Base-by-base conservation (phyloP, 148 eudicot genomes). In the Limonium bicolor region DNA sequence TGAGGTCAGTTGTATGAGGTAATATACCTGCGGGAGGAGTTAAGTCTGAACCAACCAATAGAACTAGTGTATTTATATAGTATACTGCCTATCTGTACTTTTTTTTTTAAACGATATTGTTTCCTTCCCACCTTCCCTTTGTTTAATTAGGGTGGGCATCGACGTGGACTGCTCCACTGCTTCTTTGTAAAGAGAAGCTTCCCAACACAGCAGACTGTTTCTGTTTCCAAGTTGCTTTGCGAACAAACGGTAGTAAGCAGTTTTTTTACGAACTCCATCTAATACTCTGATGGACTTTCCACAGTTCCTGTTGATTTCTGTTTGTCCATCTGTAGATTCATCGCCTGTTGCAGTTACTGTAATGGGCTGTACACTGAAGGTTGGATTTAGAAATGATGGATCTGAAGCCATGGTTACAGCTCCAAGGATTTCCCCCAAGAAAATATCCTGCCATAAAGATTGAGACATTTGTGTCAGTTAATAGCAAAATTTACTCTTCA, bases 361-460 rank as follows among this genome's bases (percentile, higher is more conserved):
- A 17, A 86, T 24, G 0, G 66, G 61, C 48, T 62, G 69, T 1
- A 63, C 61, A 50, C 56, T 54, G 21, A 58, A 53, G 3, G 7
- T 30, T 14, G 78, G 22, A 27, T 66, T 51, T 10, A 73, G 39
- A n/a, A n/a, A n/a, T n/a, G n/a, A n/a, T n/a, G n/a, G n/a, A 32
- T 59, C 66, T 18, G 61, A 61, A 4, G 68, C 72, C 55, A 84
- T 46, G 47, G 77, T 23, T 32, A 80, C 75, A 20, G 93, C 84
- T 23, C 97, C 97, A 23, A 83, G 72, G 18, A 80, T 68, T 58
- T 88, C 97, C 37, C 97, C 97, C 46, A 80, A 6, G 48, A 74
- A 88, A 3, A 49, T 77, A 34, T 74, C 92, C 97, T 88, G 76
- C n/a, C n/a, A n/a, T n/a, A n/a, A n/a, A n/a, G n/a, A n/a, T n/a